Evolutionary conservation across 1,139 yeast species (phyloP), one percentile per base, ranked within the genome.

Genomic region (Lodderomyces oxycetoniae): DNA sequence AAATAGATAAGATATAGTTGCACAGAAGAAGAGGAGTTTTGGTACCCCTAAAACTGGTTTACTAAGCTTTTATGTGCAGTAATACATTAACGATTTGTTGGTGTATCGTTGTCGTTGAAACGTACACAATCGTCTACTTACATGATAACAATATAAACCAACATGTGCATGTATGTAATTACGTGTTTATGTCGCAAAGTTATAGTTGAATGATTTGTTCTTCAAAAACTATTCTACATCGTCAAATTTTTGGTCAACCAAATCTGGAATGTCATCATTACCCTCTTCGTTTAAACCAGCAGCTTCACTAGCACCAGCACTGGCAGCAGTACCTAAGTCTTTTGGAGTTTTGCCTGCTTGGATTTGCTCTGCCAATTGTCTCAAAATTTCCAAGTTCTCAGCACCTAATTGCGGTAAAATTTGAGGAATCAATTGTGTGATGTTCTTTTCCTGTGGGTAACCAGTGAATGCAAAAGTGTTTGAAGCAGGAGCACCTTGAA

Each of bases 381-480:
- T 80, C 65, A 91, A 77, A 65, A 87, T 81, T 59, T 83, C 87
- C 62, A 88, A 79, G 68, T 93, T 86, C 68, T 91, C 97, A 52
- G 95, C 87, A 56, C 97, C 96, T 69, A 91, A 77, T 74, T 91
- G 96, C 53, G 95, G 91, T 61, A 91, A 79, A 66, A 91, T 87
- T 66, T 79, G 86, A 57, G 97, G 98, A 55, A 91, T 79, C 70
- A 91, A 80, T 59, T 89, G 96, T 52, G 93, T 83, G 55, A 91
- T 78, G 50, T 80, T 79, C 79, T 88, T 89, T 70, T 86, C 94
- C 67, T 87, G 94, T 46, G 95, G 88, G 68, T 80, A 79, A 64
- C 98, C 98, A 64, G 88, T 84, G 75, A 91, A 82, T 51, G 95
- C 94, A 64, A 84, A 85, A 46, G 95, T 84, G 80, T 91, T 89